phyloP scores from a whole-genome alignment of 208 protist genomes.

The Blechomonas ayalai region DNA sequence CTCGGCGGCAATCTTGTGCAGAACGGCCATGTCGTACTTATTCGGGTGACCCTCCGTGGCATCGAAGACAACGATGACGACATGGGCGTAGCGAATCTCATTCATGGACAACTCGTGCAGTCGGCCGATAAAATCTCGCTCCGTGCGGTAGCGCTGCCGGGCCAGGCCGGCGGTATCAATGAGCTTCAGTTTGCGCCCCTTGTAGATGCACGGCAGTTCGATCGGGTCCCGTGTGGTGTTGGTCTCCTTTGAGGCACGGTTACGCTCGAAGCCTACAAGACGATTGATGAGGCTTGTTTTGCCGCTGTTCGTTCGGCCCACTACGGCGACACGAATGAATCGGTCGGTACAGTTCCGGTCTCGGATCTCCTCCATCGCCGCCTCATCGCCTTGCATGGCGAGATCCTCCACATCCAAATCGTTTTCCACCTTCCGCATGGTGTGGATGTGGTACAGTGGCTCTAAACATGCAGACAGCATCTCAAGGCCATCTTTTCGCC shows the following conservation, averaged over 20 bases:
- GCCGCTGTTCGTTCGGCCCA: conserved; percentile 90
- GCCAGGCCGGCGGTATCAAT: conserved; percentile 87
- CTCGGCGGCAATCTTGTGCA: conserved; percentile 78
- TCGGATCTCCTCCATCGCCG: conserved; percentile 84
- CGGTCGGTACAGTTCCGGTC: conserved; percentile 74
- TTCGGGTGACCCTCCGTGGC: conserved; percentile 88
- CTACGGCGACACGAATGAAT: conserved; percentile 86
- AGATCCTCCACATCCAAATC: conserved; percentile 88
- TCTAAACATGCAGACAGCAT: conserved; percentile 59
- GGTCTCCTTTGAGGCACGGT: conserved; percentile 62
- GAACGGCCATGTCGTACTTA: conserved; percentile 89
- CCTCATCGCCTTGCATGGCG: conserved; percentile 71
- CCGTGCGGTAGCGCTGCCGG: conserved; percentile 61
- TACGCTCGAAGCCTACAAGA: conserved; percentile 87
- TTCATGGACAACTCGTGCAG: conserved; percentile 69
- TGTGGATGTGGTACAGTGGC: conserved; percentile 75
- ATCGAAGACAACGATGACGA: conserved; percentile 88
- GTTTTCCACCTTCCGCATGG: conserved; percentile 69
- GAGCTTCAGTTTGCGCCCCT: conserved; percentile 80
- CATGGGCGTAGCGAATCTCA: conserved; percentile 82
- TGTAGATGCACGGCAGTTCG: conserved; percentile 83
- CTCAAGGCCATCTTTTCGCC: conserved; percentile 60
- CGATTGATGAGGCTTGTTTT: conserved; percentile 93
- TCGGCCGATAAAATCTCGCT: conserved; percentile 78
- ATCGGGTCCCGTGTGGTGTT: conserved; percentile 91